Conservation (phyloP, 2,329 filamentous ascomycete species). For the Apiospora phragmitis region DNA sequence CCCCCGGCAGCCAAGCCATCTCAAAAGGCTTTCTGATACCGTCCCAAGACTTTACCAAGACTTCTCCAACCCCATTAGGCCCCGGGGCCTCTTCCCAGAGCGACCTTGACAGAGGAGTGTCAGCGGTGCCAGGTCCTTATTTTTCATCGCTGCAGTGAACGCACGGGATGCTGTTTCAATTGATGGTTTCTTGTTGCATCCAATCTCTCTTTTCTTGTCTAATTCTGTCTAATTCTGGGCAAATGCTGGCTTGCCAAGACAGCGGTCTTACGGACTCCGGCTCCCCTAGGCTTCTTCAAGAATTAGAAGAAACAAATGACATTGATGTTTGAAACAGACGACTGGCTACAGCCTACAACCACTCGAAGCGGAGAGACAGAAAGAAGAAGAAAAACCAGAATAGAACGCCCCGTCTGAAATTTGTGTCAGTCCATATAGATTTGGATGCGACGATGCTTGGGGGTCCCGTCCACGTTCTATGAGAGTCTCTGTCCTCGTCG, state of each 20-base stretch:
- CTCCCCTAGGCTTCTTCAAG: neutral
- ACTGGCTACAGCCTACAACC: neutral
- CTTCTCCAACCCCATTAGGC: neutral
- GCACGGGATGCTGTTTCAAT: slow-evolving; percentile 13
- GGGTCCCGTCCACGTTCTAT: neutral
- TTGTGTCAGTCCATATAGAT: neutral
- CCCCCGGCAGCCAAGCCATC: slow-evolving; percentile 9
- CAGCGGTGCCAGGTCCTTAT: neutral
- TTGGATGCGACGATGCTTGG: neutral
- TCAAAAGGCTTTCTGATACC: slow-evolving; percentile 5
- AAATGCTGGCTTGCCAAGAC: neutral
- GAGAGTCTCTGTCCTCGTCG: neutral
- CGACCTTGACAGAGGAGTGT: neutral
- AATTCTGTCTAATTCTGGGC: neutral
- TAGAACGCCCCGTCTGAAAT: neutral
- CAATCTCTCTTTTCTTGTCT: neutral
- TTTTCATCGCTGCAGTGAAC: neutral
- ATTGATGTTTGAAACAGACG: slow-evolving; percentile 1
- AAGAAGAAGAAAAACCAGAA: neutral
- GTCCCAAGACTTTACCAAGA: slow-evolving; percentile 12
- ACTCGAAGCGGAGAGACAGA: neutral
- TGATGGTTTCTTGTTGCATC: neutral
- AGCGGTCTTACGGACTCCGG: neutral
- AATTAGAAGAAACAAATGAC: neutral
- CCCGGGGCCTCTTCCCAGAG: neutral